Evolutionary conservation across 2,329 filamentous ascomycete species (phyloP).

Genomic region (Ilyonectria mors-panacis): DNA sequence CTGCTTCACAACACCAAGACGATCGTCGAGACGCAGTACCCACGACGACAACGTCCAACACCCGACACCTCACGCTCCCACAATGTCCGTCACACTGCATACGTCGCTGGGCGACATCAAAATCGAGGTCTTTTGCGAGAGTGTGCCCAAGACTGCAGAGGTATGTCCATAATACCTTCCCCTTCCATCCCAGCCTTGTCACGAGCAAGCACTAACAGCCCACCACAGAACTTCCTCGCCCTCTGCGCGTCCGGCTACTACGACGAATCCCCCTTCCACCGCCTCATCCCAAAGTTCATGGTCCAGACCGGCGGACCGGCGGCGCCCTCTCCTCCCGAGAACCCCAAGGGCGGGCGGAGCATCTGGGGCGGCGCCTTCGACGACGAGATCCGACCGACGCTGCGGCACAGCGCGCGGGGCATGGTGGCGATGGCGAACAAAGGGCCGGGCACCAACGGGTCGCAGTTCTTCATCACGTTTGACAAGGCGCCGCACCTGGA

Average conservation of each 20-base stretch:
- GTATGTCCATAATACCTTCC: conserved; percentile 58
- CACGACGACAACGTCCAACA: neutral
- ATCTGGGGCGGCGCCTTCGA: conserved; percentile 83
- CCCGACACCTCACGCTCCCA: conserved; percentile 1
- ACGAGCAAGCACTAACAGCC: conserved; percentile 28
- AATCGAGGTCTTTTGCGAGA: conserved; percentile 95
- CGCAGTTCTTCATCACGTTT: conserved; percentile 87
- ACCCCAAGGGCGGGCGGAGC: conserved; percentile 78
- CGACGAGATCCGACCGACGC: conserved; percentile 82
- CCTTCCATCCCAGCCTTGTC: neutral
- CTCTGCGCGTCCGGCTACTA: conserved; percentile 87
- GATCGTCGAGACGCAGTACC: neutral
- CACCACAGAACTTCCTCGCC: conserved; percentile 84
- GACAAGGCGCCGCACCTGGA: conserved; percentile 85
- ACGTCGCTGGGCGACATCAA: conserved; percentile 93
- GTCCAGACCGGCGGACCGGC: conserved; percentile 80
- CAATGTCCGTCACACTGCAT: conserved; percentile 82
- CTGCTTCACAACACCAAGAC: conserved; percentile 13
- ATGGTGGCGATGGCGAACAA: conserved; percentile 86
- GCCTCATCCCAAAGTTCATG: conserved; percentile 86
- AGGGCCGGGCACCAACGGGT: conserved; percentile 80
- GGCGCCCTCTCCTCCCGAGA: conserved; percentile 64
- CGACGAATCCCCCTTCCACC: conserved; percentile 82
- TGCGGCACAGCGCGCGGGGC: conserved; percentile 78
- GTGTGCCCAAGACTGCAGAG: conserved; percentile 92